A percentile compares a stretch with the other conserved stretches of the same genome.
Conservation (phyloP, 108 stramenopile species). For the Skeletonema menzelii region DNA sequence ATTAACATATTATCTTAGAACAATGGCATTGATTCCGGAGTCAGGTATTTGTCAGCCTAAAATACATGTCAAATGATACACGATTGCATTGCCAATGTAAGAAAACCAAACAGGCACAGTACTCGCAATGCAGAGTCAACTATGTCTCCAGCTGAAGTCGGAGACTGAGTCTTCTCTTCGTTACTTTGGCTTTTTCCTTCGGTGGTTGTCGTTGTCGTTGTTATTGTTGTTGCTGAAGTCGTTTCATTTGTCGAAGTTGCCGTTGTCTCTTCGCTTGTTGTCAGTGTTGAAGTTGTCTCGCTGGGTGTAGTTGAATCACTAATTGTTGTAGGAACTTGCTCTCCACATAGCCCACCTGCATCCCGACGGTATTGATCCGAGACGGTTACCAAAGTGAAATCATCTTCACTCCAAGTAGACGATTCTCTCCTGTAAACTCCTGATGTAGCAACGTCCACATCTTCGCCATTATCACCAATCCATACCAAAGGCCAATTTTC, state of each 20-base stretch:
- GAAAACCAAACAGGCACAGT: not conserved
- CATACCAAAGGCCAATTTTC: conserved; percentile 29
- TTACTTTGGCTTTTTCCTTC: not conserved
- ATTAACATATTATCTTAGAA: too few relatives aligned
- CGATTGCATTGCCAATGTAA: too few relatives aligned
- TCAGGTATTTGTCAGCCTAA: too few relatives aligned
- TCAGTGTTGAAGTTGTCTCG: not conserved
- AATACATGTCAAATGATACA: too few relatives aligned
- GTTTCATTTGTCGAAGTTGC: not conserved
- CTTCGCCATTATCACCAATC: conserved; percentile 28
- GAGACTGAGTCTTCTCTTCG: not conserved
- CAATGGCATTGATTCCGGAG: too few relatives aligned
- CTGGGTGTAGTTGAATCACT: not conserved
- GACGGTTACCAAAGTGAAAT: conserved; percentile 34
- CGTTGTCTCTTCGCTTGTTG: not conserved
- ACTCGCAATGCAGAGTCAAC: not conserved
- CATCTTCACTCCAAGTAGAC: conserved; percentile 33
- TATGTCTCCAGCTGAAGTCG: not conserved
- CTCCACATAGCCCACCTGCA: conserved; percentile 32
- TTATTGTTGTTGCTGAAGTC: not conserved
- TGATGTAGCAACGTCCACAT: conserved; percentile 18
- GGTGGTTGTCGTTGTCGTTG: too few relatives aligned
- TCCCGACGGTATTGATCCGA: conserved; percentile 14
- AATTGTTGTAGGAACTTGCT: not conserved
- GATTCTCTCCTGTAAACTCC: conserved; percentile 40